Base-by-base conservation (phyloP, 306 rosid species). In the Urtica urens region DNA sequence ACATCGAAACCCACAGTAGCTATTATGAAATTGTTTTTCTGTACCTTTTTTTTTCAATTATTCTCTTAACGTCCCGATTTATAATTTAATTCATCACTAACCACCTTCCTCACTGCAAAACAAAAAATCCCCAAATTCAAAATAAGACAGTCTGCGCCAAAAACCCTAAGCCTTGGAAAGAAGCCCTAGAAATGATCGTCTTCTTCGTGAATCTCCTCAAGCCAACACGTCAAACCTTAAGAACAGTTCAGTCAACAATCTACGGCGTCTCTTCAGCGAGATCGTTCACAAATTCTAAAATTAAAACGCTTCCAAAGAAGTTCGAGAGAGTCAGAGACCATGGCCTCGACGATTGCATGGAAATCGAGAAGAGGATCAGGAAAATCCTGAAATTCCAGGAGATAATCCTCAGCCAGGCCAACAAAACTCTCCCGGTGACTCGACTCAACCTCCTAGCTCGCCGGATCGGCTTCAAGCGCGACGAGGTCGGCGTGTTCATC, bases 321-420 rank as follows among this genome's bases (percentile, higher is more conserved):
- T 70, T 66, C 23, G 63, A 40, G 7, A 54, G 93, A 20, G 70
- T 90, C 50, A 86, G 93, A 24, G 95, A 90, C 69, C 93, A 90
- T 35, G 93, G 87, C 63, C 84, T 65, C 67, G 97, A 84, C 49
- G 63, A 84, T 55, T 84, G 74, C 85, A 90, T 90, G 95, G 95
- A 90, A 7, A 41, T 90, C 38, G 95, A 84, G 67, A 90, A 90
- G 58, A 90, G 84, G 55, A 81, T 64, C 37, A 79, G 95, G 13
- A 90, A 79, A 27, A 82, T 81, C 53, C 79, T 76, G 55, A 84
- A 90, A 37, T 64, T 81, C 51, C 82, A 81, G 62, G 67, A 53
- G 57, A 77, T 84, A 20, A 70, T 88, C 25, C 81, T 79, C 60
- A 29, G 77, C 19, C 86, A 78, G 2, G 60, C 47, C 19, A 58